phyloP scores from a whole-genome alignment of 768 basidiomycete species.

The Chlorophyllum brunneum region DNA sequence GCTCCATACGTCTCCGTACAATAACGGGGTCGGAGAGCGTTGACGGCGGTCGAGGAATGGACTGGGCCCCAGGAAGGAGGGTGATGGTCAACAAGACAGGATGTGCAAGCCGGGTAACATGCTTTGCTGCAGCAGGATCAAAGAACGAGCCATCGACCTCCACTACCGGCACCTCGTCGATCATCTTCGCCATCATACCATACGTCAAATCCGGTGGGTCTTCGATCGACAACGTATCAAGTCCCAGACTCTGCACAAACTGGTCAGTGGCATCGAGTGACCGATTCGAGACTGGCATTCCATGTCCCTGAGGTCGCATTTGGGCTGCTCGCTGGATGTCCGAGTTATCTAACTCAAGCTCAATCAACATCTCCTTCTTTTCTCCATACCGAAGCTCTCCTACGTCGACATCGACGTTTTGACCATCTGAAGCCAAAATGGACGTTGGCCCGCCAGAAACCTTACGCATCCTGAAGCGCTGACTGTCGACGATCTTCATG shows the following conservation, averaged over 20 bases:
- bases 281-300: slow-evolving; percentile 21
- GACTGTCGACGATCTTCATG: slow-evolving; percentile 86
- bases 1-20: slow-evolving; percentile 92
- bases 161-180: slow-evolving; percentile 94
- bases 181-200: slow-evolving; percentile 95
- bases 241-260: slow-evolving; percentile 82
- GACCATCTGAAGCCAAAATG: slow-evolving; percentile 87
- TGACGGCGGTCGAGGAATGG: slow-evolving; percentile 36
- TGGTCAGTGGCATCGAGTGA: slow-evolving; percentile 81
- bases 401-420: slow-evolving; percentile 92
- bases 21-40: slow-evolving; percentile 78
- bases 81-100: slow-evolving; percentile 95
- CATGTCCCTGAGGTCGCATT: slow-evolving; percentile 18
- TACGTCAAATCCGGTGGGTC: slow-evolving; percentile 75
- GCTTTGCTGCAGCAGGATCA: slow-evolving; percentile 82
- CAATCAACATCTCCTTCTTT: slow-evolving; percentile 94
- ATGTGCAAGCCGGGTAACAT: slow-evolving; percentile 84
- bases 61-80: slow-evolving; percentile 55
- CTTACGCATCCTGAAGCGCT: slow-evolving; percentile 91
- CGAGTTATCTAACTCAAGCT: slow-evolving; percentile 86
- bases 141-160: slow-evolving; percentile 96
- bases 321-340: slow-evolving; percentile 44
- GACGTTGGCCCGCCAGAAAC: slow-evolving; percentile 87
- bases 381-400: slow-evolving; percentile 96
- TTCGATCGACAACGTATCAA: slow-evolving; percentile 70